Evolutionary conservation across 768 basidiomycete genomes (phyloP), one percentile per base, ranked within the genome.

Genomic region (Trametes gibbosa): DNA sequence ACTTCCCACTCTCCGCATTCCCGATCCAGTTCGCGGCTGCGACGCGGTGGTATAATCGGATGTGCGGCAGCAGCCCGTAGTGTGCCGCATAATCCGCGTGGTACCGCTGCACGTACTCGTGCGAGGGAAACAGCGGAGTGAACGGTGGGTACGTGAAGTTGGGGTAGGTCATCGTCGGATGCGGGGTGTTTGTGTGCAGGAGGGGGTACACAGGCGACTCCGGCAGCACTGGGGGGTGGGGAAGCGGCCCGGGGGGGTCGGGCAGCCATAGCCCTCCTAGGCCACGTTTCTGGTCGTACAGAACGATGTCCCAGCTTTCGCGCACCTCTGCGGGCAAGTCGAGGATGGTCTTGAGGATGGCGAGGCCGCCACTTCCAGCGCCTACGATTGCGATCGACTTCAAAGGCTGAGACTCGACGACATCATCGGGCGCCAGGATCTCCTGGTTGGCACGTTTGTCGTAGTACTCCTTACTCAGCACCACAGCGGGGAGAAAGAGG

Each of bases 331-430:
- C 68, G 12, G 81, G 79, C 6, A 85, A 63, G 65, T 82, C 80
- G 3, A 80, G 67, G 21, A 70, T 46, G 6, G 77, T 78, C 66
- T 81, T 82, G 25, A 86, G 68, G 68, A 77, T 74, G 2, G 79
- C 81, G 25, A 86, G 69, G 1, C 84, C 84, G 5, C 79, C 82
- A 63, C 79, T 84, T 0, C 83, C 84, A 6, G 77, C 81, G 10
- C 85, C 85, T 17, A 86, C 73, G 49, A 86, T 77, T 7, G 79
- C 84, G 51, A 86, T 79, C 5, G 77, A 77, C 69, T 82, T 84
- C 1, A 66, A 56, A 42, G 65, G 58, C 42, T 53, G 54, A 10
- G 41, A 43, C 17, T 8, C 27, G 37, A 19, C 41, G 19, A 25
- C 10, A 14, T 25, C 37, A 16, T 21, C 9, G 27, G 52, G 5